Conservation (phyloP, 2,329 filamentous ascomycete species). For the Mollisiaceae sp. region DNA sequence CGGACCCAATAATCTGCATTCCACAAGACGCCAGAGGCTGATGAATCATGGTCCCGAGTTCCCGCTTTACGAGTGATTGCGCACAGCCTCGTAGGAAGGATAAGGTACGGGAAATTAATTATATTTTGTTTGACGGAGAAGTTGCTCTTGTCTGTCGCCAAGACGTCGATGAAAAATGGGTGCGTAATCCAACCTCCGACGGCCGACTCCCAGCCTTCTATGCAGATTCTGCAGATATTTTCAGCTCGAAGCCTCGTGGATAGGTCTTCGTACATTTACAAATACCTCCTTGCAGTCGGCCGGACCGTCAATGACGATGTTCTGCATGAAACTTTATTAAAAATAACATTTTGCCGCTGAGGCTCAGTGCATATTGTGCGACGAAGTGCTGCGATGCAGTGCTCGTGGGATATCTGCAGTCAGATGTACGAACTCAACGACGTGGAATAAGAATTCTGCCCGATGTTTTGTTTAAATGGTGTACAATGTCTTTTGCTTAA, state of each 20-base stretch:
- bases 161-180: not conserved
- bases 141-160: not conserved
- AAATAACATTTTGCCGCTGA: not conserved
- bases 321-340: slow-evolving; percentile 5
- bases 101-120: not conserved
- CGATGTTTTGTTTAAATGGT: not conserved
- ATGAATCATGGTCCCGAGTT: not conserved
- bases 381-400: not conserved
- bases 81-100: slow-evolving; percentile 4
- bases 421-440: not conserved
- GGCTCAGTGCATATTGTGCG: not conserved
- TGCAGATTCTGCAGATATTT: not conserved
- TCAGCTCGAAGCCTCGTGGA: slow-evolving; percentile 4
- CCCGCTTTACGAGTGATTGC: not conserved
- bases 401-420: slow-evolving; percentile 1
- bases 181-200: not conserved
- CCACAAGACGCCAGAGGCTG: not conserved
- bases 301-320: slow-evolving; percentile 8
- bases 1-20: not conserved
- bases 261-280: not conserved
- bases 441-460: not conserved
- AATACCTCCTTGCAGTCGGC: not conserved
- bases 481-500: not conserved
- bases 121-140: not conserved
- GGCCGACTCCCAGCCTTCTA: not conserved